Percentiles rank a stretch among this genome's conserved stretches.
These are phyloP conservation scores for Flaveria sonorensis DNA, from an alignment of 129 eudicot species.

Conservation along the genomic window DNA sequence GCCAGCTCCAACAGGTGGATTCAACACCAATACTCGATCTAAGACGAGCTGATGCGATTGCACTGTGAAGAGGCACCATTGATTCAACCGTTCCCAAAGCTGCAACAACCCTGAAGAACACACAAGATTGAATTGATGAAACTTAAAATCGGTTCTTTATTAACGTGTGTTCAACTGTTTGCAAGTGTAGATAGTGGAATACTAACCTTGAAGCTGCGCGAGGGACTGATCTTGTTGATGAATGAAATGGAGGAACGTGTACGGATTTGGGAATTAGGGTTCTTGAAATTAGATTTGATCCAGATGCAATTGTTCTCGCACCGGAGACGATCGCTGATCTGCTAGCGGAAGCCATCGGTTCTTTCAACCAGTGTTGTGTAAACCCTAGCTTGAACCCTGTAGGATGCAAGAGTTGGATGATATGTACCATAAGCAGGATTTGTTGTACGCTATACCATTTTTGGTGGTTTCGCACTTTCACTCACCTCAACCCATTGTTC, in stretches of 20 bases:
- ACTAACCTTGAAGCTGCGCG: constrained; percentile 60
- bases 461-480: too few species aligned
- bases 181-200: not conserved
- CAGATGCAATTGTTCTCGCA: constrained; percentile 38
- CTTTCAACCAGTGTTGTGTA: constrained; percentile 2
- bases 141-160: not conserved
- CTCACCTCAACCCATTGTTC: too few species aligned
- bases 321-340: constrained; percentile 50
- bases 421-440: not conserved
- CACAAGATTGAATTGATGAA: not conserved
- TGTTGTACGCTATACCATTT: not conserved
- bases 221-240: constrained; percentile 43
- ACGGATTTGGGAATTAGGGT: constrained; percentile 42
- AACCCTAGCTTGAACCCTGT: constrained; percentile 32
- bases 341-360: constrained; percentile 47
- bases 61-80: constrained; percentile 78
- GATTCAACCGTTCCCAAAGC: constrained; percentile 59
- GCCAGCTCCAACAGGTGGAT: constrained; percentile 77
- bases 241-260: constrained; percentile 42
- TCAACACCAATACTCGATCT: constrained; percentile 57
- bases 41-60: constrained; percentile 76
- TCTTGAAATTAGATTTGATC: constrained; percentile 39
- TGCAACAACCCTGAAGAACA: constrained; percentile 45
- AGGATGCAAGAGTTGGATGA: not conserved
- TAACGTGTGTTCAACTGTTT: not conserved